Base-by-base conservation (phyloP, 1,284 basidiomycete species). In the Xerocomus nothofagi region DNA sequence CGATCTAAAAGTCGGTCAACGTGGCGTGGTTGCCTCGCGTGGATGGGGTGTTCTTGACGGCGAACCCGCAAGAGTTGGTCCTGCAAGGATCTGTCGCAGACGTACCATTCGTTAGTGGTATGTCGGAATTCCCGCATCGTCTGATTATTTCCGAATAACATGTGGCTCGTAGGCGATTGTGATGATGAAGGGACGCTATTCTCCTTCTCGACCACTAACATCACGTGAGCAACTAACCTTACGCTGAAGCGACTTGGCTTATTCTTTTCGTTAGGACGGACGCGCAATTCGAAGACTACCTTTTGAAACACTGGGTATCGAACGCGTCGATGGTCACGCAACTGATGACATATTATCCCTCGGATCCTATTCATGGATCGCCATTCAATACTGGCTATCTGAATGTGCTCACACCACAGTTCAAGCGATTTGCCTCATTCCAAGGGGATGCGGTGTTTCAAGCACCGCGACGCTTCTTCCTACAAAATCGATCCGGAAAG, bases 141-240 rank as follows among this genome's bases (percentile, higher is more conserved):
- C 72, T 6, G 68, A 73, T 39, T 3, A 11, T 24, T 14, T 20
- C 0, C 11, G 9, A 21, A 10, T n/a, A n/a, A n/a, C 11, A 62
- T 76, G 10, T 72, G 73, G 34, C 59, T 75, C 26, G 67, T 63
- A 37, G 73, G 73, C 23, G 71, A 77, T 48, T 74, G 72, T 47
- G 77, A 79, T 44, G 79, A 80, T 47, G 79, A 81, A 60, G 79
- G 79, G 17, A 80, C 79, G 0, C 30, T 76, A 0, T 80, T 81
- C 56, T 69, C 76, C 0, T 54, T 80, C 7, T 65, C 75, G 1
- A 71, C 57, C 11, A 44, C 70, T 31, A 76, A 78, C 44, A 55
- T 78, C 56, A 76, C 45, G 51, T 44, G 18, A 27, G 49, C 12
- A 9, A 41, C 1, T 4, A 4, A 33, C 14, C 8, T 6, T 12